Base-by-base conservation (phyloP, 345 rosid genomes). In the Combretum micranthum region DNA sequence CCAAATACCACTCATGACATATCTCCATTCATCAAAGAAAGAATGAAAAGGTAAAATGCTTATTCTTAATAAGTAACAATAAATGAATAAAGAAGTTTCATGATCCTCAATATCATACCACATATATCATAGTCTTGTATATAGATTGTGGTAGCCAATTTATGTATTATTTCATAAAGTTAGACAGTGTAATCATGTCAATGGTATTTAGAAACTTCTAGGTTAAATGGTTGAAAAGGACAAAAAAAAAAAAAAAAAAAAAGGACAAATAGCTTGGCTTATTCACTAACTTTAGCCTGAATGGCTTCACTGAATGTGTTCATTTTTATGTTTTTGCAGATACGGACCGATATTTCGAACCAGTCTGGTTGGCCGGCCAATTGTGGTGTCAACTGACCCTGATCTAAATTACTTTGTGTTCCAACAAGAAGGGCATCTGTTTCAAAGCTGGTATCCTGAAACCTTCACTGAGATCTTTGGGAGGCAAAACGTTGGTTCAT, bases 301-400 rank as follows among this genome's bases (percentile, higher is more conserved):
- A n/a, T n/a, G n/a, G n/a, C n/a, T n/a, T n/a, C n/a, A n/a, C n/a
- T 7, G 9, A 32, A 32, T 7, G 39, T 32, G 9, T 32, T 32
- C 39, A 32, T 49, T 49, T 16, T 13, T 26, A 26, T 18, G 17
- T 4, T 43, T 37, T 23, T 37, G n/a, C 63, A 63, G 70, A 52
- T 57, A 61, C 26, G 70, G 67, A 45, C 67, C 64, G 15, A 61
- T 71, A 43, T 69, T 64, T 42, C 50, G 57, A 32, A 69, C 65
- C 10, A 60, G 52, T 50, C 5, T 69, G 39, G 60, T 48, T 4
- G 74, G 70, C 13, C 53, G 62, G 52, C 66, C 62, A 2, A 22
- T 70, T 8, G 63, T 64, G 20, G 42, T 70, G 6, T 60, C 74
- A 25, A 65, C 64, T 15, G 74, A 70, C 19, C 57, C 74, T 3